A percentile compares a stretch with the other conserved stretches of the same genome.
phyloP scores from a whole-genome alignment of 192 early-diverging fungal genomes.

The Physocladia obscura region DNA sequence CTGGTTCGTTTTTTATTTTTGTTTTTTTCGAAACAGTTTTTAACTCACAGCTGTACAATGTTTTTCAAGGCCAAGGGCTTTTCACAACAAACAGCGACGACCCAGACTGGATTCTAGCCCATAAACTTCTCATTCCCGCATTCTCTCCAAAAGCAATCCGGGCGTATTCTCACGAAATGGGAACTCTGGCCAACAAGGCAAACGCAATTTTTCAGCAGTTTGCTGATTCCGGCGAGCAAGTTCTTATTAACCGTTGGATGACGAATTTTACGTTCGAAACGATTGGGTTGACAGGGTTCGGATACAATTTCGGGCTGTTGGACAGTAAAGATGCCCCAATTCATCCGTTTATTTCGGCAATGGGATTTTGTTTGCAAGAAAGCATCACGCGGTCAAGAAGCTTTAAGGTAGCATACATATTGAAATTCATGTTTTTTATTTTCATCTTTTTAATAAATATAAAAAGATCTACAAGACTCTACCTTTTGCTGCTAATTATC shows the following conservation, averaged over 20 bases:
- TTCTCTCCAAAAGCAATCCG: conserved; percentile 49
- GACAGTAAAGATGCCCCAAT: conserved; percentile 20
- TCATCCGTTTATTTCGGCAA: conserved; percentile 45
- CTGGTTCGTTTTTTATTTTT: conserved; percentile 27
- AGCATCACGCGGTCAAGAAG: conserved; percentile 20
- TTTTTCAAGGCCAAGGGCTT: conserved; percentile 34
- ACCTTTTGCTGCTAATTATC: conserved; percentile 40
- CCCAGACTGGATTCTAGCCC: conserved; percentile 56
- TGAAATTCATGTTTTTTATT: too few species aligned
- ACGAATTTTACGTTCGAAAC: conserved; percentile 60
- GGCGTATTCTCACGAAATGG: conserved; percentile 45
- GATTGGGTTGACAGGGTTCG: conserved; percentile 59
- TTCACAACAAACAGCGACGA: conserved; percentile 53
- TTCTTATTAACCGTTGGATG: conserved; percentile 49
- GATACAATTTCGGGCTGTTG: conserved; percentile 51
- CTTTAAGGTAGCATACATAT: too few species aligned
- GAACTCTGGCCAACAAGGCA: conserved; percentile 33
- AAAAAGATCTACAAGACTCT: conserved; percentile 46
- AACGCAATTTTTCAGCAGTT: conserved; percentile 37
- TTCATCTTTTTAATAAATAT: too few species aligned
- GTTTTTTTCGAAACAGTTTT: too few species aligned
- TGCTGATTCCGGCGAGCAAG: conserved; percentile 26
- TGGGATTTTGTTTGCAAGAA: conserved; percentile 42
- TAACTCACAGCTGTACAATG: too few species aligned
- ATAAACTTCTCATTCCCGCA: conserved; percentile 61